Conservation (phyloP, 1,139 yeast genomes). For the Yamadazyma songkhlaensis region DNA sequence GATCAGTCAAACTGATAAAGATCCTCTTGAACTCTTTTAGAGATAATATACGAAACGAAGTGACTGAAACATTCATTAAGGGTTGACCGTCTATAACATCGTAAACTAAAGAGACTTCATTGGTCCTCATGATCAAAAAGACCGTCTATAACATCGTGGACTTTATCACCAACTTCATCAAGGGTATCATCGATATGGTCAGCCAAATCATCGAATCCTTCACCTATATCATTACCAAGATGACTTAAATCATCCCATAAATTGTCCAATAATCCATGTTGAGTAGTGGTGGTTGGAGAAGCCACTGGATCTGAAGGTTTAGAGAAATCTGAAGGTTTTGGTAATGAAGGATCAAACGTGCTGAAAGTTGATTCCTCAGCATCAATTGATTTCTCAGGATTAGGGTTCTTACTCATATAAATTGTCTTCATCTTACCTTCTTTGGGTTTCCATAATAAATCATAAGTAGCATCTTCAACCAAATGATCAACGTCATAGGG, state of each 20-base stretch:
- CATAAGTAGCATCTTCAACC: constrained; percentile 53
- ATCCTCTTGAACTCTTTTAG: constrained; percentile 44
- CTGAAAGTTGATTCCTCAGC: constrained; percentile 24
- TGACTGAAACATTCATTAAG: background rate
- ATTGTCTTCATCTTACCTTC: constrained; percentile 8
- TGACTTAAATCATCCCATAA: constrained; percentile 15
- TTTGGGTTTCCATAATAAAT: constrained; percentile 35
- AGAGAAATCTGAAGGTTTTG: constrained; percentile 35
- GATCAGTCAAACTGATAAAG: constrained; percentile 52
- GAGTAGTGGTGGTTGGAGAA: background rate
- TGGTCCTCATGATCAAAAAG: constrained; percentile 4
- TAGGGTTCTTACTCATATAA: constrained; percentile 8
- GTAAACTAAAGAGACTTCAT: background rate
- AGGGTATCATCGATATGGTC: constrained; percentile 17
- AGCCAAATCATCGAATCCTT: constrained; percentile 11
- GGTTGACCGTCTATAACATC: background rate
- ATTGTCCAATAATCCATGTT: constrained; percentile 9
- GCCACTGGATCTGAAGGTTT: background rate
- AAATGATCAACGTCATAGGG: constrained; percentile 46
- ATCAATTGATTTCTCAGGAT: constrained; percentile 25
- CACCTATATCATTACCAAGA: constrained; percentile 15
- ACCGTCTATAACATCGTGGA: constrained; percentile 1
- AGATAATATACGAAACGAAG: background rate
- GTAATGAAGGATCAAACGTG: constrained; percentile 19
- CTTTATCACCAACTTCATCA: constrained; percentile 14